Conservation (phyloP, 1,284 basidiomycete species). For the Grifola frondosa region DNA sequence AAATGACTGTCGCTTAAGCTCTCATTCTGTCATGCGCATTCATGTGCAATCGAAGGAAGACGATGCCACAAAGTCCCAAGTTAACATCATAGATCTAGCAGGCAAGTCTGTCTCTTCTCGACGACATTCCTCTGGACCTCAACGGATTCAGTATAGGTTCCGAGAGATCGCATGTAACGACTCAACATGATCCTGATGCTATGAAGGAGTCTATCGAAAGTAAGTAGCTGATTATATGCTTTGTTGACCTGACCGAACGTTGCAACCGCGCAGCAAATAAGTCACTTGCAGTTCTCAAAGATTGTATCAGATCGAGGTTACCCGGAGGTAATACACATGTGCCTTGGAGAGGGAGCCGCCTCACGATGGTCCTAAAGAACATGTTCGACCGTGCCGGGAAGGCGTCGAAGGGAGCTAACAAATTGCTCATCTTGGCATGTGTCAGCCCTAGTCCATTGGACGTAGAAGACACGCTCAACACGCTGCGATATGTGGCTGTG, state of each 20-base stretch:
- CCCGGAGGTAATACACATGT: background rate
- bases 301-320: constrained; percentile 5
- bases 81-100: constrained; percentile 2
- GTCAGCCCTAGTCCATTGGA: constrained; percentile 7
- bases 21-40: constrained; percentile 6
- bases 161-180: constrained; percentile 1
- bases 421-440: constrained; percentile 6
- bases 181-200: background rate
- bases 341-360: constrained; percentile 4
- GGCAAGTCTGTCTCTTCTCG: background rate
- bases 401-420: background rate
- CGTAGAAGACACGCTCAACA: constrained; percentile 6
- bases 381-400: background rate
- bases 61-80: background rate
- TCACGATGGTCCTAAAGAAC: constrained; percentile 6
- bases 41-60: background rate
- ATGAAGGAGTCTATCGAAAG: constrained; percentile 9
- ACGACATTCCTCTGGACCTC: background rate
- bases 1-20: too few species aligned
- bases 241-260: background rate
- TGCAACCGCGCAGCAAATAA: constrained; percentile 2
- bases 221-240: background rate
- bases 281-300: constrained; percentile 6
- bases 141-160: background rate
- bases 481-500: constrained; percentile 7